Evolutionary conservation across 208 protist species (phyloP).

Genomic region (Leishmania major): DNA sequence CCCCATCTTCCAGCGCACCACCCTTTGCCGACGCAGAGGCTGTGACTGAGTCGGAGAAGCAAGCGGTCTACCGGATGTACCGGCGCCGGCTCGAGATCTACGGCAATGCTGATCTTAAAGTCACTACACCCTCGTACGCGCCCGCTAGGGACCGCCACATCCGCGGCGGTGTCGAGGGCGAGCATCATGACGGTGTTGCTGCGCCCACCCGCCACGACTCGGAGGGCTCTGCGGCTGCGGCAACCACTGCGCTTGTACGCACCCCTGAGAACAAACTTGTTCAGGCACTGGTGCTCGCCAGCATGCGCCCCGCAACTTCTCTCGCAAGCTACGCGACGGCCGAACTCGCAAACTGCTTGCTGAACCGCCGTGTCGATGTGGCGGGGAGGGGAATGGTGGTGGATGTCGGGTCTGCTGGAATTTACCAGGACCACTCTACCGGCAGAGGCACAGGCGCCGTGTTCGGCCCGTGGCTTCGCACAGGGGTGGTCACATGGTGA

Average conservation of each 20-base stretch:
- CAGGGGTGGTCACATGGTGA: slow-evolving; percentile 11
- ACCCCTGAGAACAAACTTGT: slow-evolving; percentile 24
- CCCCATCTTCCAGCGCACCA: neutral
- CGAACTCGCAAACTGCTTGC: slow-evolving; percentile 30
- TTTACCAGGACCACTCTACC: neutral
- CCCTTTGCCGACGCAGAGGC: neutral
- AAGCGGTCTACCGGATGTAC: slow-evolving; percentile 33
- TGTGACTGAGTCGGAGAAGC: slow-evolving; percentile 10
- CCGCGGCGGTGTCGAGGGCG: neutral
- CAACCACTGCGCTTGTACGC: slow-evolving; percentile 15
- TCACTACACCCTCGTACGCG: neutral
- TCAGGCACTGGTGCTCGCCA: slow-evolving; percentile 29
- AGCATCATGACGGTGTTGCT: neutral
- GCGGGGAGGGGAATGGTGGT: slow-evolving; percentile 30
- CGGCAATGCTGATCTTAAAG: slow-evolving; percentile 22
- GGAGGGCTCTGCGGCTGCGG: neutral
- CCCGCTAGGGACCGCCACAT: neutral
- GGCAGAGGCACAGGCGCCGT: neutral
- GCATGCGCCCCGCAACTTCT: slow-evolving; percentile 1
- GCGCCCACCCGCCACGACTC: neutral
- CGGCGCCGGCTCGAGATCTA: slow-evolving; percentile 32
- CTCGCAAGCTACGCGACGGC: slow-evolving; percentile 13
- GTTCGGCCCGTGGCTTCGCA: slow-evolving; percentile 25
- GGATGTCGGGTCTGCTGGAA: slow-evolving; percentile 19
- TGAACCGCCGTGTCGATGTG: slow-evolving; percentile 25